Evolutionary conservation across 148 eudicot genomes (phyloP).

Genomic region (Arbutus unedo): DNA sequence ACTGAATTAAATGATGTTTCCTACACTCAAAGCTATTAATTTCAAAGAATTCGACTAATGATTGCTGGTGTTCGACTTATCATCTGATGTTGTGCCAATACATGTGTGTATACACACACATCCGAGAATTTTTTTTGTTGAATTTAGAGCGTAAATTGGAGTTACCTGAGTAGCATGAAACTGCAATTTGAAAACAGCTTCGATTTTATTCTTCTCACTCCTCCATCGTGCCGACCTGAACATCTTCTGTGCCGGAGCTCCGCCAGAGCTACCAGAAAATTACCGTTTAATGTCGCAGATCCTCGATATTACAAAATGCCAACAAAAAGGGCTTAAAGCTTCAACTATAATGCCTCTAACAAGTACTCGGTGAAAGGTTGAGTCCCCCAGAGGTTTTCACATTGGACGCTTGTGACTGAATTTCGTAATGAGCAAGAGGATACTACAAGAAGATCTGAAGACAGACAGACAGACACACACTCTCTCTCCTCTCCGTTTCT

Average conservation of each 20-base stretch:
- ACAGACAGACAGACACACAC: not conserved
- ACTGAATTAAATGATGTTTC: slow-evolving; percentile 5
- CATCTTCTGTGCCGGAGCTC: slow-evolving; percentile 49
- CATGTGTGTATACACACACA: not conserved
- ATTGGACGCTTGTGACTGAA: slow-evolving; percentile 5
- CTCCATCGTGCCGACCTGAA: slow-evolving; percentile 75
- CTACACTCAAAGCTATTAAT: slow-evolving; percentile 4
- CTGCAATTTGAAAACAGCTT: slow-evolving; percentile 63
- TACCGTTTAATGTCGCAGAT: slow-evolving; percentile 14
- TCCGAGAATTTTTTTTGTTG: not conserved
- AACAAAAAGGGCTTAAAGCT: not conserved
- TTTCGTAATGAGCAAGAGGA: not conserved
- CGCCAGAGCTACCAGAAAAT: slow-evolving; percentile 36
- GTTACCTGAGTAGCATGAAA: slow-evolving; percentile 83
- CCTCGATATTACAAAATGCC: slow-evolving; percentile 5
- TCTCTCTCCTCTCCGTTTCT: not conserved
- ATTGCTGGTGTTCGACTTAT: not conserved
- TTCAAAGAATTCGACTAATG: not conserved
- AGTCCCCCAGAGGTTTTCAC: not conserved
- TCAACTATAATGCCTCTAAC: not conserved
- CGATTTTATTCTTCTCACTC: slow-evolving; percentile 66
- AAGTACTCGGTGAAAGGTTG: slow-evolving; percentile 3
- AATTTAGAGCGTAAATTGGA: not conserved
- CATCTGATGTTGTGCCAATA: not conserved
- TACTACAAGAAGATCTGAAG: slow-evolving; percentile 8